Evolutionary conservation across 2,329 filamentous ascomycete species (phyloP).

Genomic region (Tricladium varicosporioides): DNA sequence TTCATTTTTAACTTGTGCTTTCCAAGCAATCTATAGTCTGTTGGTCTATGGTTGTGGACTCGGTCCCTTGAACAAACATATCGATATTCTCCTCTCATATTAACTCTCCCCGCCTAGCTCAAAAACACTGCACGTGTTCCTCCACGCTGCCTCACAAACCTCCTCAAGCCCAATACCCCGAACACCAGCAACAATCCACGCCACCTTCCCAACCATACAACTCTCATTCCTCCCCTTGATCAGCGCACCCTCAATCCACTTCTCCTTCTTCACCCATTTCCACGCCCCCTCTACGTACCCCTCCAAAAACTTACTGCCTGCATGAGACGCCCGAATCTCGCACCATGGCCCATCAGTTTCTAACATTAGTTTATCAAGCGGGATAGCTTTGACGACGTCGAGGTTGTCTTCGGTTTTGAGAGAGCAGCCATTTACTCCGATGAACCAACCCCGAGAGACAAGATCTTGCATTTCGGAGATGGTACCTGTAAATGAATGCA

Average conservation of each 20-base stretch:
- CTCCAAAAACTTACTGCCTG: constrained; percentile 48
- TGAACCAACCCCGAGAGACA: constrained; percentile 76
- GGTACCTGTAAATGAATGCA: constrained; percentile 94
- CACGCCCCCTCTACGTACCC: constrained; percentile 41
- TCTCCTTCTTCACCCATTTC: constrained; percentile 93
- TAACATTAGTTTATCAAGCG: constrained; percentile 79
- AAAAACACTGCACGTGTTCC: constrained; percentile 81
- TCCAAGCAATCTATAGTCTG: too few relatives aligned
- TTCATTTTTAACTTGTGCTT: too few relatives aligned
- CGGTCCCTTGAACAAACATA: too few relatives aligned
- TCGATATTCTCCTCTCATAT: neutral
- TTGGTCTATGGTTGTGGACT: too few relatives aligned
- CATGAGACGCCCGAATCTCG: constrained; percentile 86
- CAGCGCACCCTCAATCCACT: constrained; percentile 83
- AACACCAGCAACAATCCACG: constrained; percentile 82
- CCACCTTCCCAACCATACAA: constrained; percentile 80
- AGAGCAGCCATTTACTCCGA: constrained; percentile 96
- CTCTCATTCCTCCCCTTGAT: constrained; percentile 95
- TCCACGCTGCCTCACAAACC: constrained; percentile 83
- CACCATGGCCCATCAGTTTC: constrained; percentile 99
- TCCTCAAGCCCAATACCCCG: constrained; percentile 78
- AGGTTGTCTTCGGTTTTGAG: constrained; percentile 94
- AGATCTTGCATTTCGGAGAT: constrained; percentile 79
- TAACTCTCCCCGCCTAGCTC: constrained; percentile 53
- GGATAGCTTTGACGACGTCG: constrained; percentile 76